These are phyloP conservation scores for Talaromyces sp. DNA, from an alignment of 2,329 filamentous ascomycete genomes.

Conservation along the genomic window DNA sequence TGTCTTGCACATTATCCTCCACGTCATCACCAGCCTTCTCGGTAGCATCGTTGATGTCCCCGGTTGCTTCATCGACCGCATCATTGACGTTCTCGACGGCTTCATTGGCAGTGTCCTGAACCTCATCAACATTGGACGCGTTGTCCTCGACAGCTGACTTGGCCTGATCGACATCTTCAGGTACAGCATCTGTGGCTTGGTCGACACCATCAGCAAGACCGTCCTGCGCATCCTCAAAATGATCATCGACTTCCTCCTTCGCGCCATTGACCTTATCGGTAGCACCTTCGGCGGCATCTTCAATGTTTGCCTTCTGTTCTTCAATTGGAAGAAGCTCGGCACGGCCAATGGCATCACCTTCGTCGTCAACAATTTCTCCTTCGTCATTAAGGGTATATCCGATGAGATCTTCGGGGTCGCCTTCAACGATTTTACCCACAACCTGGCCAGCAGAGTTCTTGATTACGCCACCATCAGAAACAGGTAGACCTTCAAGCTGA, in stretches of 20 bases:
- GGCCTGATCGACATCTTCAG: conserved; percentile 6
- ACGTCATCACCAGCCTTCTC: conserved; percentile 1
- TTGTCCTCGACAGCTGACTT: conserved; percentile 4
- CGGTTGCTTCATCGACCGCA: conserved; percentile 13
- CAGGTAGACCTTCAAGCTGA: conserved; percentile 42
- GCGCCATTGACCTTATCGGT: conserved; percentile 52
- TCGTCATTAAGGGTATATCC: conserved; percentile 45
- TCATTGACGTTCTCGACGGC: conserved; percentile 29
- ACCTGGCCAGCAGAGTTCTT: conserved; percentile 47
- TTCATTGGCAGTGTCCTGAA: conserved; percentile 26
- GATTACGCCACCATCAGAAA: conserved; percentile 58
- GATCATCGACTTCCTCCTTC: conserved; percentile 5
- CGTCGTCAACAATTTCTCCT: conserved; percentile 45
- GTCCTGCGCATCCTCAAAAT: conserved; percentile 9
- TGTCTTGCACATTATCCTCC: conserved; percentile 36
- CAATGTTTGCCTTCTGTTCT: conserved; percentile 28
- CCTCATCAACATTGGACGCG: conserved; percentile 5
- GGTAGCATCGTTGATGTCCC: conserved; percentile 20
- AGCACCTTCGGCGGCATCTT: conserved; percentile 53
- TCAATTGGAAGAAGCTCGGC: conserved; percentile 32
- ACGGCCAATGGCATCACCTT: conserved; percentile 41
- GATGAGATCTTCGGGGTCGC: conserved; percentile 43
- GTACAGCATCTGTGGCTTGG: conserved; percentile 28
- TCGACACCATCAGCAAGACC: conserved; percentile 22
- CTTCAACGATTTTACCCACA: conserved; percentile 45